Percentiles rank a stretch among this genome's conserved stretches.
phyloP scores from a whole-genome alignment of 306 rosid species.

The Vachellia pachyceras region DNA sequence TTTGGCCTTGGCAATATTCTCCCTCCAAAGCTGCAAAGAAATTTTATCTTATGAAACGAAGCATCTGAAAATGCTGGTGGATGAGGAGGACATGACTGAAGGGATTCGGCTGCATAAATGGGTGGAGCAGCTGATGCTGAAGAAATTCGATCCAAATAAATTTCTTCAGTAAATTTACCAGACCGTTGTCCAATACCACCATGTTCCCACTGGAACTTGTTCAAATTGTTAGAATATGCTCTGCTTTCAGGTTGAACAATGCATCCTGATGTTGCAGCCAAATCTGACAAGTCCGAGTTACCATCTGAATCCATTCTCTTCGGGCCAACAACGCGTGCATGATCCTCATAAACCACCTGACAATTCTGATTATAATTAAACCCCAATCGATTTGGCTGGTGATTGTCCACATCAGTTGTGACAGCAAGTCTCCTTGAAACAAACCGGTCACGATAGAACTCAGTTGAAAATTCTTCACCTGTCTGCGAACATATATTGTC shows the following conservation, averaged over 20 bases:
- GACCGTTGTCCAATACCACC: constrained; percentile 56
- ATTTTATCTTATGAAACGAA: constrained; percentile 60
- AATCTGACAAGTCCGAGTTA: constrained; percentile 56
- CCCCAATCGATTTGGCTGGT: constrained; percentile 49
- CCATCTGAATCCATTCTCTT: constrained; percentile 54
- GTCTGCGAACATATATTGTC: constrained; percentile 70
- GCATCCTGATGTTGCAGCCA: constrained; percentile 45
- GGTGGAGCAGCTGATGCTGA: constrained; percentile 49
- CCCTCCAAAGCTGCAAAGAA: constrained; percentile 96
- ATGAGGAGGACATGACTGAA: constrained; percentile 53
- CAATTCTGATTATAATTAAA: constrained; percentile 44
- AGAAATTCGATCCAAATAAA: constrained; percentile 39
- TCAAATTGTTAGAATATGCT: constrained; percentile 49
- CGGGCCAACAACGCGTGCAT: constrained; percentile 46
- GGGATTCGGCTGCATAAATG: constrained; percentile 53
- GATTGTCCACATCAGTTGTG: constrained; percentile 51
- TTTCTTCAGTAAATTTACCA: constrained; percentile 47
- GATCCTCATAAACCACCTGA: constrained; percentile 56
- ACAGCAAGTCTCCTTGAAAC: constrained; percentile 59
- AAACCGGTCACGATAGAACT: constrained; percentile 75
- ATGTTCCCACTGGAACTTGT: constrained; percentile 53
- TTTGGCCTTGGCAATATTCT: constrained; percentile 84
- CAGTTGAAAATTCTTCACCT: constrained; percentile 88
- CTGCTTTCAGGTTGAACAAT: constrained; percentile 56
- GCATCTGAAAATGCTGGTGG: constrained; percentile 54